Conservation (phyloP, 441 rosid genomes). For the Corymbia citriodora region DNA sequence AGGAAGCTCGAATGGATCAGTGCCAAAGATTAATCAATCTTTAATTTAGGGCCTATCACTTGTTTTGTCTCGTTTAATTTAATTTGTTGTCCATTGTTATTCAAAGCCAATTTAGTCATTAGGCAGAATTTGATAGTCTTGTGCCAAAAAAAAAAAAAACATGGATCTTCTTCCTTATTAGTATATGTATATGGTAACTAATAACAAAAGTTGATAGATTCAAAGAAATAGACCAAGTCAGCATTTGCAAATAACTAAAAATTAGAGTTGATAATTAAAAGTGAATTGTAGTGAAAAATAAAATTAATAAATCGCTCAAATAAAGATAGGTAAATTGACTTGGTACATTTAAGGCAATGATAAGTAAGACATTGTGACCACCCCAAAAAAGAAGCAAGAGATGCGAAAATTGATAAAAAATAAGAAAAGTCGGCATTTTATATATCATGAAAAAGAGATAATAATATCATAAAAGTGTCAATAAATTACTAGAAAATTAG, state of each 20-base stretch:
- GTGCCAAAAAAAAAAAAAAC: not conserved
- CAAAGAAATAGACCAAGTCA: accelerated
- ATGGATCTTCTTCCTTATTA: not conserved
- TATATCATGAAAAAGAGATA: not conserved
- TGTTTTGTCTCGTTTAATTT: not conserved
- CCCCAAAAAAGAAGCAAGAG: not conserved
- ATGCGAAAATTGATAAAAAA: accelerated
- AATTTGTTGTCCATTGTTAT: not conserved
- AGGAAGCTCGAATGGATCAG: too few species aligned
- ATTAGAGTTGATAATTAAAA: not conserved
- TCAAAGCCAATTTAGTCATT: not conserved
- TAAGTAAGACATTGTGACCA: not conserved
- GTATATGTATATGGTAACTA: accelerated
- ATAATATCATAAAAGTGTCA: accelerated
- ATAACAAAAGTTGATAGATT: not conserved
- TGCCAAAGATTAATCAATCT: too few species aligned
- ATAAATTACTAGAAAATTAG: not conserved
- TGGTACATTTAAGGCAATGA: not conserved
- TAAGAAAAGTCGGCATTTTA: accelerated
- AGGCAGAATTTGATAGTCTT: not conserved
- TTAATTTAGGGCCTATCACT: too few species aligned
- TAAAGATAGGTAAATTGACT: not conserved
- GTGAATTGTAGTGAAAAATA: not conserved
- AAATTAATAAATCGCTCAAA: not conserved
- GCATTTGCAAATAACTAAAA: not conserved